phyloP scores from a whole-genome alignment of 2,329 filamentous ascomycete genomes.

The Sarocladium kiliense region DNA sequence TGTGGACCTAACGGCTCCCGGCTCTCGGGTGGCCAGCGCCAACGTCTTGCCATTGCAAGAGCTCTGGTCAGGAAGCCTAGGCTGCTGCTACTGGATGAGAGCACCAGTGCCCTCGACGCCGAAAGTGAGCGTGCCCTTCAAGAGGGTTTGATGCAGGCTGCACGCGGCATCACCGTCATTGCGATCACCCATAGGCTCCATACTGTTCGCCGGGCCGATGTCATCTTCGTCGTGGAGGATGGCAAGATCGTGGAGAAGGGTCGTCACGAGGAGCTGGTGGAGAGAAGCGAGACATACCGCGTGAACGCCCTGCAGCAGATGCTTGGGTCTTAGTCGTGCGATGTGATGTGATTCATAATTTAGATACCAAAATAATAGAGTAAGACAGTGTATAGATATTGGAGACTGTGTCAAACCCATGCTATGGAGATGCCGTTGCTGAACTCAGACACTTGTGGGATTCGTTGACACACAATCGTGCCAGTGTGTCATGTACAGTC shows the following conservation, averaged over 20 bases:
- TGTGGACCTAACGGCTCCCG: constrained; percentile 61
- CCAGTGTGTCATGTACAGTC: not conserved
- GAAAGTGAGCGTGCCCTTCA: constrained; percentile 93
- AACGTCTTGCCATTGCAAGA: constrained; percentile 64
- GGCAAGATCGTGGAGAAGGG: constrained; percentile 53
- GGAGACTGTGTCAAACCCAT: too few species aligned
- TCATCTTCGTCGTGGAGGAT: constrained; percentile 56
- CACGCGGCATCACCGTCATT: constrained; percentile 88
- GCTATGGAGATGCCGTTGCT: too few species aligned
- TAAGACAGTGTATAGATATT: too few species aligned
- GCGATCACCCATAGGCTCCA: constrained; percentile 88
- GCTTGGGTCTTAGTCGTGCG: constrained; percentile 20
- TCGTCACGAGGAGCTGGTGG: constrained; percentile 49
- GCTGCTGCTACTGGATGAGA: constrained; percentile 86
- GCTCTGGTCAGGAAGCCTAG: constrained; percentile 82
- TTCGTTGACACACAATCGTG: too few species aligned
- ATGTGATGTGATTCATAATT: not conserved
- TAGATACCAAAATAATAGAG: not conserved
- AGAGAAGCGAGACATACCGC: constrained; percentile 43
- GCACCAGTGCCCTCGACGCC: constrained; percentile 27
- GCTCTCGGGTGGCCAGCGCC: constrained; percentile 63
- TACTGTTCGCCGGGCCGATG: constrained; percentile 72
- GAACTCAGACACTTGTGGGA: too few species aligned
- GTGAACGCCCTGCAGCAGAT: constrained; percentile 48
- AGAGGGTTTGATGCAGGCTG: constrained; percentile 66